Conservation (phyloP, 495 filamentous ascomycete species). For the Hyaloscypha finlandica region DNA sequence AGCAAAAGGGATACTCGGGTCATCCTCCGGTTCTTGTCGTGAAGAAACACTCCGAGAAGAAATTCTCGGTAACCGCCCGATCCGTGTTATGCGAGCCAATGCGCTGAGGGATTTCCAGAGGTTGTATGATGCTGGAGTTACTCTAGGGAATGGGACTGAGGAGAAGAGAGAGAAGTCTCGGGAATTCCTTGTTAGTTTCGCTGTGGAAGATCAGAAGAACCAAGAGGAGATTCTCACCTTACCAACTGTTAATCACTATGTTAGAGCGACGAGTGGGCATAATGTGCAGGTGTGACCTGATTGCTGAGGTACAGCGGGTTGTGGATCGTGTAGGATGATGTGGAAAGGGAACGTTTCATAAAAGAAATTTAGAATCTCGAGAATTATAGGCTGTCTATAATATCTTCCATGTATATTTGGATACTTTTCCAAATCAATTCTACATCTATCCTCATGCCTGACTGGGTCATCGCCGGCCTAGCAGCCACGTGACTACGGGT, state of each 20-base stretch:
- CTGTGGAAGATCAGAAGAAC: slow-evolving; percentile 34
- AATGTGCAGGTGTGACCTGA: slow-evolving; percentile 35
- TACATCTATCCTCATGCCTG: not conserved
- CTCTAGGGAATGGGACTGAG: slow-evolving; percentile 36
- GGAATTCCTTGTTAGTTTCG: slow-evolving; percentile 33
- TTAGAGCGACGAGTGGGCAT: slow-evolving; percentile 36
- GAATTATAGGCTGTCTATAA: too few species aligned
- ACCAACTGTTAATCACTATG: slow-evolving; percentile 26
- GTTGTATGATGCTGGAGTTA: slow-evolving; percentile 36
- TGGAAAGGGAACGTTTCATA: not conserved
- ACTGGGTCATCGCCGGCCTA: too few species aligned
- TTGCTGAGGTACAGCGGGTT: slow-evolving; percentile 33
- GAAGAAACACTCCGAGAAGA: slow-evolving; percentile 21
- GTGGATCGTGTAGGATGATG: slow-evolving; percentile 11
- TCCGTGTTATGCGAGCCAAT: slow-evolving; percentile 14
- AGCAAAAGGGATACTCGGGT: not conserved
- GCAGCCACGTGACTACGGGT: too few species aligned
- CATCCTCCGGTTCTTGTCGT: slow-evolving; percentile 12
- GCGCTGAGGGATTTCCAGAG: slow-evolving; percentile 13
- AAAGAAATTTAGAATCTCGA: too few species aligned
- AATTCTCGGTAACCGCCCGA: slow-evolving; percentile 3
- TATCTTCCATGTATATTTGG: too few species aligned
- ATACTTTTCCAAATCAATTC: too few species aligned
- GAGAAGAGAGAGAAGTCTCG: slow-evolving; percentile 35
- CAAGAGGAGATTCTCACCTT: slow-evolving; percentile 35